A percentile compares a stretch with the other conserved stretches of the same genome.
Evolutionary conservation across 2,329 filamentous ascomycete species (phyloP).

Genomic region (Sporothrix phasma): DNA sequence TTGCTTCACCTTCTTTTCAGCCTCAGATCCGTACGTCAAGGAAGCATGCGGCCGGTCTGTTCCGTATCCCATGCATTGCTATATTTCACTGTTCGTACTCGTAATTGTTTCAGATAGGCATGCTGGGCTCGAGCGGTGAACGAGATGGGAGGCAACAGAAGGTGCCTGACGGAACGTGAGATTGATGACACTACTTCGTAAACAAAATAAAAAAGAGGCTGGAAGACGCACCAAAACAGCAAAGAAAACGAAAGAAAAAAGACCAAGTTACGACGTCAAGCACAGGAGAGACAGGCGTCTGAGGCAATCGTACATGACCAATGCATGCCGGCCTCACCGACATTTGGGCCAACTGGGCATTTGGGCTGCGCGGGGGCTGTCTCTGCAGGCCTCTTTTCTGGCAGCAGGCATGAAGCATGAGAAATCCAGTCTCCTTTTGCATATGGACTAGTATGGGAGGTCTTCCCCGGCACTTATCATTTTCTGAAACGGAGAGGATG

Average conservation of each 20-base stretch:
- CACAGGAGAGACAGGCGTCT: not conserved
- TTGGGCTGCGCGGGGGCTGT: too few relatives aligned
- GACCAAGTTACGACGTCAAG: not conserved
- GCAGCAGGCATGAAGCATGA: too few relatives aligned
- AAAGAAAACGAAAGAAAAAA: not conserved
- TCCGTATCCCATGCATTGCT: too few relatives aligned
- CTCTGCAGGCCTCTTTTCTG: too few relatives aligned
- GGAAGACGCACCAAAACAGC: too few relatives aligned
- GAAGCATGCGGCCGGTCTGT: not conserved
- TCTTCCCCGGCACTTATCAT: too few relatives aligned
- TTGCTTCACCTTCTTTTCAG: conserved; percentile 4
- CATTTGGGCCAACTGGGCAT: conserved; percentile 2
- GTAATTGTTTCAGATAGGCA: not conserved
- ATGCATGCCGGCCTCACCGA: conserved; percentile 10
- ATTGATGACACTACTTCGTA: not conserved
- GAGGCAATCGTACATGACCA: not conserved
- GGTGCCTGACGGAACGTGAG: not conserved
- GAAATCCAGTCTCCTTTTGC: too few relatives aligned
- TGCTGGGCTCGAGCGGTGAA: conserved; percentile 4
- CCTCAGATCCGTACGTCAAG: not conserved
- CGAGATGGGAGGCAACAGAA: not conserved
- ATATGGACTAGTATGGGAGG: too few relatives aligned
- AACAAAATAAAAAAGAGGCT: not conserved
- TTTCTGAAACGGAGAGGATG: too few relatives aligned
- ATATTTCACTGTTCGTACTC: too few relatives aligned